A percentile compares a stretch with the other conserved stretches of the same genome.
Conservation (phyloP, 2,329 filamentous ascomycete genomes). For the Pyrenophora seminiperda region DNA sequence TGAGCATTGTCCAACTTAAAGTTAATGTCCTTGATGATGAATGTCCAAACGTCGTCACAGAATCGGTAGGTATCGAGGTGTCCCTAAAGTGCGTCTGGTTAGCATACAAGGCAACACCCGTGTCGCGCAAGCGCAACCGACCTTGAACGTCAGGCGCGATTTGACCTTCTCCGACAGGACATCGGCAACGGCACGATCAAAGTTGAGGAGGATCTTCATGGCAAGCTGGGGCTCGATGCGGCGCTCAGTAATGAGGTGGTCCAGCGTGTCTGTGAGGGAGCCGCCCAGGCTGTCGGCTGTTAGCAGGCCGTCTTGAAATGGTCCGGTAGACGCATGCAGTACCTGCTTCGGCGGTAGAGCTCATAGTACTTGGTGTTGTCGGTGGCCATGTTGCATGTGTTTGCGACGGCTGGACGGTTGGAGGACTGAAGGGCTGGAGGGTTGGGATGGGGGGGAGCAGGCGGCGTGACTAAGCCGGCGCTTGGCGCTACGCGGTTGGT, state of each 20-base stretch:
- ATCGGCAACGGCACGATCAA: constrained; percentile 91
- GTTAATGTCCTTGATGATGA: constrained; percentile 97
- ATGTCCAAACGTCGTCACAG: constrained; percentile 99
- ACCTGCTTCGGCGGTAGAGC: constrained; percentile 98
- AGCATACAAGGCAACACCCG: constrained; percentile 14
- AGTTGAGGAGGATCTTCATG: constrained; percentile 97
- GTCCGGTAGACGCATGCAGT: constrained; percentile 44
- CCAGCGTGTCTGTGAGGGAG: constrained; percentile 93
- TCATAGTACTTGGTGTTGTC: constrained; percentile 74
- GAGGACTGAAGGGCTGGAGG: constrained; percentile 8
- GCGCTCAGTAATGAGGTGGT: constrained; percentile 91
- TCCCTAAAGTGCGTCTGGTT: constrained; percentile 62
- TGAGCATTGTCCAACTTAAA: constrained; percentile 92
- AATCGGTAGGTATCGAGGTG: constrained; percentile 98
- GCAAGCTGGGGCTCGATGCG: constrained; percentile 97
- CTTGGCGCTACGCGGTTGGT: constrained; percentile 29
- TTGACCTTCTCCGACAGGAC: constrained; percentile 92
- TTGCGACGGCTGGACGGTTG: constrained; percentile 18
- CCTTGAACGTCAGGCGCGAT: constrained; percentile 91
- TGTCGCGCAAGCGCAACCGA: constrained; percentile 50
- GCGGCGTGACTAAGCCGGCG: constrained; percentile 17
- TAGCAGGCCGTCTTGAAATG: constrained; percentile 26
- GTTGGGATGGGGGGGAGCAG: constrained; percentile 1
- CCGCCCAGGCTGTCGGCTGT: constrained; percentile 75
- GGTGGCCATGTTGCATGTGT: constrained; percentile 38